Evolutionary conservation across 2,329 filamentous ascomycete genomes (phyloP).

Genomic region (Periglandula ipomoeae): DNA sequence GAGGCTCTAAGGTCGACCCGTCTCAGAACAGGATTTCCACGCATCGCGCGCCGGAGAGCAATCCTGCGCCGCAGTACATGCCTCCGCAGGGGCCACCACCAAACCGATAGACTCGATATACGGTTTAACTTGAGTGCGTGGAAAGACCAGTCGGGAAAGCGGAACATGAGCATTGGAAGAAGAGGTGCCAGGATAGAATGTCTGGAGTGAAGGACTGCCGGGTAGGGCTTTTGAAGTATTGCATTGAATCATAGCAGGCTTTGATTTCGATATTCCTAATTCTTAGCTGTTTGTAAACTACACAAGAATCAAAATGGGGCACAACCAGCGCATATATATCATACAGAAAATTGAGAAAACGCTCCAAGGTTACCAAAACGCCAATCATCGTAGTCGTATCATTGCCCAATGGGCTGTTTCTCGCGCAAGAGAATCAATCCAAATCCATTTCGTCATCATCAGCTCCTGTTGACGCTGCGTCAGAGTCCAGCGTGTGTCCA

Average conservation of each 20-base stretch:
- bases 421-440: constrained; percentile 29
- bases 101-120: neutral
- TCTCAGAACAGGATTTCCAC: constrained; percentile 29
- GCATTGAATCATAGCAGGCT: neutral
- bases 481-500: constrained; percentile 3
- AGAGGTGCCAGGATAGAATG: neutral
- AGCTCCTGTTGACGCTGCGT: constrained; percentile 16
- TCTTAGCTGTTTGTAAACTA: too few species aligned
- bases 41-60: constrained; percentile 16
- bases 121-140: neutral
- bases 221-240: neutral
- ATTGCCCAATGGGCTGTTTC: neutral
- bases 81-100: constrained; percentile 43
- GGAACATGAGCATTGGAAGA: neutral
- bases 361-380: neutral
- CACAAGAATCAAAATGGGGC: neutral
- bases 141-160: neutral
- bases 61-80: constrained; percentile 21
- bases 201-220: neutral
- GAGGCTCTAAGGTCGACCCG: constrained; percentile 44
- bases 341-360: neutral
- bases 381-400: neutral
- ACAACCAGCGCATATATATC: neutral
- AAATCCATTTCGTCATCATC: constrained; percentile 62
- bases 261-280: neutral